Evolutionary conservation across 805 yeast genomes (phyloP).

Genomic region (Ogataea corticis): DNA sequence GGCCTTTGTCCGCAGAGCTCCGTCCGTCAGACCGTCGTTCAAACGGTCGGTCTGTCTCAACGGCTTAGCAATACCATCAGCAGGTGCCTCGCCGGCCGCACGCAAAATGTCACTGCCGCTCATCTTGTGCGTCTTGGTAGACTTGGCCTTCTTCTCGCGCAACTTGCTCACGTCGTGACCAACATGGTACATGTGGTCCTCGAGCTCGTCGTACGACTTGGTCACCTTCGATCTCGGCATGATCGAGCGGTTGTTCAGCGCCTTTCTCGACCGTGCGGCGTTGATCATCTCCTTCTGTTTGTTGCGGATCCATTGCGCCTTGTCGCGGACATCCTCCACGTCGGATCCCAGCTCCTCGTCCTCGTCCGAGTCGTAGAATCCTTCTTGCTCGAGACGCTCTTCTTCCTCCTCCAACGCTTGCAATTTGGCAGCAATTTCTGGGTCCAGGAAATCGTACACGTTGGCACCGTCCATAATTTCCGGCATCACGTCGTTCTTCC

Average conservation of each 20-base stretch:
- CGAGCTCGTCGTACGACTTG: constrained; percentile 77
- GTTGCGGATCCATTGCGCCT: constrained; percentile 94
- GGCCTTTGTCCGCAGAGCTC: constrained; percentile 77
- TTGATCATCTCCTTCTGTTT: constrained; percentile 92
- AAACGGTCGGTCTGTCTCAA: constrained; percentile 73
- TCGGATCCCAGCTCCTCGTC: constrained; percentile 65
- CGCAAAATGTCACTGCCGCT: constrained; percentile 82
- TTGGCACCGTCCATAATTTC: constrained; percentile 95
- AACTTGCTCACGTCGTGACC: constrained; percentile 84
- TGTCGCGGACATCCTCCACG: constrained; percentile 67
- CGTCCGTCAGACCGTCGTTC: constrained; percentile 83
- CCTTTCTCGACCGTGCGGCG: constrained; percentile 83
- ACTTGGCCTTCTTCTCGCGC: constrained; percentile 38
- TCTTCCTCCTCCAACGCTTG: constrained; percentile 97
- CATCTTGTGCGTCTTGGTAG: constrained; percentile 32
- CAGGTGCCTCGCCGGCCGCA: constrained; percentile 33
- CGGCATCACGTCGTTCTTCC: constrained; percentile 98
- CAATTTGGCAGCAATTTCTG: constrained; percentile 90
- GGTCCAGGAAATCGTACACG: constrained; percentile 95
- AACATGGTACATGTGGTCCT: constrained; percentile 81
- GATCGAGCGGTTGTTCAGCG: constrained; percentile 80
- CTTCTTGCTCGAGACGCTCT: constrained; percentile 88
- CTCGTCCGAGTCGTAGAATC: constrained; percentile 90
- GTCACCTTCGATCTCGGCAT: constrained; percentile 89
- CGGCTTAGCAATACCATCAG: constrained; percentile 37